Evolutionary conservation across 2,329 filamentous ascomycete genomes (phyloP), one percentile per base, ranked within the genome.

Genomic region (Calonectria crousiana): DNA sequence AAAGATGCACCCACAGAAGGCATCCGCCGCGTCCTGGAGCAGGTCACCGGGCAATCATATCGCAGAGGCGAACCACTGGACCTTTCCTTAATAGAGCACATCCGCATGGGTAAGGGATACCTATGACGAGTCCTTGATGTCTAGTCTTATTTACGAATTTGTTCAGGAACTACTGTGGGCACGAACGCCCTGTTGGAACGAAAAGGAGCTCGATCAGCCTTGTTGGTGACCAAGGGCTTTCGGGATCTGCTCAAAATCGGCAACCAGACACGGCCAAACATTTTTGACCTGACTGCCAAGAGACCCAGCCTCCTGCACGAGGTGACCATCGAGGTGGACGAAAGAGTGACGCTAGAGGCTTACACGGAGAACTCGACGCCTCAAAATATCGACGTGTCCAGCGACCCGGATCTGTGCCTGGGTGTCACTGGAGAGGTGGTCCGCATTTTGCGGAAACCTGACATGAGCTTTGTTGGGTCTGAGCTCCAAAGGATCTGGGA

Each of bases 211-310:
- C 89, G 88, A 64, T 92, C 93, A 77, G 93, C 92, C 3, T 87
- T 95, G 80, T 87, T 95, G 6, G 92, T 93, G 8, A 94, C 92
- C 4, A 92, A 90, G 75, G 93, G 93, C 0, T 95, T 72, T 32
- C 49, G 92, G 77, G 95, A 98, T 83, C 96, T 95, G 79, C 87
- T 98, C 26, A 90, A 92, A 70, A 98, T 98, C 82, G 95, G 95
- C 18, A 97, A 98, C 84, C 95, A 98, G 86, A 94, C 93, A n/a
- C 89, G 95, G 52, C 95, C 95, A 18, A 93, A 93, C 82, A 97
- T 98, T 78, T 98, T 98, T 80, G 95, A 98, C 82, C 87, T 98
- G 53, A 94, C 94, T n/a, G 97, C 98, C 78, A 89, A 90, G 78
- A 95, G 96, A 82, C 95, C 95, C 0, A 95, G 97, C 77, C 93